Evolutionary conservation across 257 asterid species (phyloP).

Genomic region (Solanum raphanifolium): DNA sequence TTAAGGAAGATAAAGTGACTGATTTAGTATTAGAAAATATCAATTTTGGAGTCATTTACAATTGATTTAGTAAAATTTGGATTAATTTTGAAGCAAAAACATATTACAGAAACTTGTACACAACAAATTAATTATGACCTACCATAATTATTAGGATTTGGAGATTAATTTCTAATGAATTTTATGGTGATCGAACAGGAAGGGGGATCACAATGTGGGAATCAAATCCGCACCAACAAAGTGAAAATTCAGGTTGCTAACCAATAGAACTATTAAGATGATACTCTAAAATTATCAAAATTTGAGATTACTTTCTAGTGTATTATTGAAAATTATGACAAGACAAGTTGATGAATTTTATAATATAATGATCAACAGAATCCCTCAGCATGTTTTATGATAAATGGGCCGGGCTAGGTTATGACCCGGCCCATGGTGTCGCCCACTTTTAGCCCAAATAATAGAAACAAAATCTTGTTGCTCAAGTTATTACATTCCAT

Average conservation of each 20-base stretch:
- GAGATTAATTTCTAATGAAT: not conserved
- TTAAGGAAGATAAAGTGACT: too few relatives aligned
- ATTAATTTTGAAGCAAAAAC: not conserved
- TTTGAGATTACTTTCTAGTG: too few relatives aligned
- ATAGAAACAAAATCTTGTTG: not conserved
- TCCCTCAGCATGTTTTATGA: not conserved
- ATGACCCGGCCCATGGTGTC: not conserved
- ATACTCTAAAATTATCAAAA: too few relatives aligned
- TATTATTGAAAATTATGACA: too few relatives aligned
- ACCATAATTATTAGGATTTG: not conserved
- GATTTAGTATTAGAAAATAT: too few relatives aligned
- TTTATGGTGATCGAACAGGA: not conserved
- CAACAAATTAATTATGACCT: not conserved
- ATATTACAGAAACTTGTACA: not conserved
- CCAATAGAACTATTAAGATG: too few relatives aligned
- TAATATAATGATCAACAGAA: not conserved
- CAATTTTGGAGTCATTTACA: too few relatives aligned
- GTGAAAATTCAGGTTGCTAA: too few relatives aligned
- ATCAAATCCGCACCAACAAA: too few relatives aligned
- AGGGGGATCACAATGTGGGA: too few relatives aligned
- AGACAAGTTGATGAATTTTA: too few relatives aligned
- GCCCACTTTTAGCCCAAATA: not conserved
- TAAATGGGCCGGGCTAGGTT: not conserved
- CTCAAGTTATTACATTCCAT: not conserved
- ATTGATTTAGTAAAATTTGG: not conserved